Conservation (phyloP, 2,329 filamentous ascomycete genomes). For the Cladosporium sp. region DNA sequence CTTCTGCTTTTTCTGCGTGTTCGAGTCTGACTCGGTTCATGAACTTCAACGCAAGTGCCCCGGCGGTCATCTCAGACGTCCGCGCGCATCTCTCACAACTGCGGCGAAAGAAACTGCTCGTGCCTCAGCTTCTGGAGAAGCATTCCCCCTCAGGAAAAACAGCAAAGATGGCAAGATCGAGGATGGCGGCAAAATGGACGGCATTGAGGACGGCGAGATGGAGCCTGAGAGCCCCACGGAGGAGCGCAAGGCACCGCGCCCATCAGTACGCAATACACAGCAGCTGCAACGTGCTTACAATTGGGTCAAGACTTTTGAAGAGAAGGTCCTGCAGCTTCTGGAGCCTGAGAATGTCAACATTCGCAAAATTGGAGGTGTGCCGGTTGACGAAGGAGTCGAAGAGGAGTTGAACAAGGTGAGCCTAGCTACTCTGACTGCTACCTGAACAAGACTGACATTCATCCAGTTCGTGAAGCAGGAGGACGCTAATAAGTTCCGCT, state of each 20-base stretch:
- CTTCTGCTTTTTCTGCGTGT: constrained; percentile 99
- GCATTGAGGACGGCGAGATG: constrained; percentile 44
- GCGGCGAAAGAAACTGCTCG: constrained; percentile 79
- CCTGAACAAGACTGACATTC: not conserved
- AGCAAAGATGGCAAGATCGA: constrained; percentile 53
- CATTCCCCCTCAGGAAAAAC: constrained; percentile 68
- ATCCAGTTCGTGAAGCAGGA: constrained; percentile 79
- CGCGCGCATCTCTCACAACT: constrained; percentile 76
- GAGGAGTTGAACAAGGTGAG: constrained; percentile 70
- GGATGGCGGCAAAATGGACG: constrained; percentile 38
- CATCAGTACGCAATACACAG: constrained; percentile 74
- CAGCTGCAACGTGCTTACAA: constrained; percentile 94
- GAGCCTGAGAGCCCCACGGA: constrained; percentile 48
- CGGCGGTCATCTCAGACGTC: constrained; percentile 91
- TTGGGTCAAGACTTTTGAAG: constrained; percentile 98
- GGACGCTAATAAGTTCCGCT: constrained; percentile 94
- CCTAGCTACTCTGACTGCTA: not conserved
- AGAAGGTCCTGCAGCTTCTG: constrained; percentile 88
- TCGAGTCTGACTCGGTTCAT: constrained; percentile 95
- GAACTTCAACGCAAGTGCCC: constrained; percentile 94
- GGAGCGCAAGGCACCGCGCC: constrained; percentile 59
- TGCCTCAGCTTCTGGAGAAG: constrained; percentile 76
- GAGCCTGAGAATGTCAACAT: constrained; percentile 86
- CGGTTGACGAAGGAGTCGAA: constrained; percentile 77
- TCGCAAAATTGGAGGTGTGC: constrained; percentile 84